Evolutionary conservation across 805 yeast genomes (phyloP).

Genomic region (Saccharomycopsis sp.): DNA sequence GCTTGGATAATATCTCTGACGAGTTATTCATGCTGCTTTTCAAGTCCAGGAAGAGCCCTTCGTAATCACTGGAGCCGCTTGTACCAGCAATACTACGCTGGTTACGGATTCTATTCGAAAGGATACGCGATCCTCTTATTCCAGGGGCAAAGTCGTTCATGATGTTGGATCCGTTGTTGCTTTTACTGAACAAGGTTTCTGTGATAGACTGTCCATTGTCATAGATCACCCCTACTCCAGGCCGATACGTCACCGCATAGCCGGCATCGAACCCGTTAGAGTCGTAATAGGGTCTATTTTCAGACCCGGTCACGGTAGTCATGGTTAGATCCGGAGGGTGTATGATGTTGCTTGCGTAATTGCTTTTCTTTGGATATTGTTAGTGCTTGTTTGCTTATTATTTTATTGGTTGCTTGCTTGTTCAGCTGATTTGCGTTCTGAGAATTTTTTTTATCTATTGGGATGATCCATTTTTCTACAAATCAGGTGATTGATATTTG

Average conservation of each 20-base stretch:
- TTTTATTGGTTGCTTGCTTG: not conserved
- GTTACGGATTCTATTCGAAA: not conserved
- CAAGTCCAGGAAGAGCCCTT: not conserved
- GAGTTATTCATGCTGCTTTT: constrained; percentile 32
- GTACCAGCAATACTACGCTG: not conserved
- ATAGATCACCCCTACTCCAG: constrained; percentile 57
- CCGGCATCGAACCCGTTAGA: constrained; percentile 62
- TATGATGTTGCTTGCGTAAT: too few relatives aligned
- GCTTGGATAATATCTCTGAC: constrained; percentile 47
- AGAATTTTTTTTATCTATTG: not conserved
- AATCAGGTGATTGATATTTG: too few relatives aligned
- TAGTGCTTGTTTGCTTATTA: not conserved
- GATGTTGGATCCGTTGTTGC: not conserved
- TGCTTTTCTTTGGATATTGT: too few relatives aligned
- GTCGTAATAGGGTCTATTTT: constrained; percentile 60
- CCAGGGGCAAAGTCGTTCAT: not conserved
- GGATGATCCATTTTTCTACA: not conserved
- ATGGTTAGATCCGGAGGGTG: too few relatives aligned
- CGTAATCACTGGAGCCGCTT: not conserved
- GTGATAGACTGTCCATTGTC: constrained; percentile 35
- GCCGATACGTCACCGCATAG: constrained; percentile 51
- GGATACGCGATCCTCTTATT: not conserved
- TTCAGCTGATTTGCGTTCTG: not conserved
- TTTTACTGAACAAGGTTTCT: constrained; percentile 14
- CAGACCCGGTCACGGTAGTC: not conserved